Conservation (phyloP, 2,329 filamentous ascomycete species). For the Rutstroemia sp. region DNA sequence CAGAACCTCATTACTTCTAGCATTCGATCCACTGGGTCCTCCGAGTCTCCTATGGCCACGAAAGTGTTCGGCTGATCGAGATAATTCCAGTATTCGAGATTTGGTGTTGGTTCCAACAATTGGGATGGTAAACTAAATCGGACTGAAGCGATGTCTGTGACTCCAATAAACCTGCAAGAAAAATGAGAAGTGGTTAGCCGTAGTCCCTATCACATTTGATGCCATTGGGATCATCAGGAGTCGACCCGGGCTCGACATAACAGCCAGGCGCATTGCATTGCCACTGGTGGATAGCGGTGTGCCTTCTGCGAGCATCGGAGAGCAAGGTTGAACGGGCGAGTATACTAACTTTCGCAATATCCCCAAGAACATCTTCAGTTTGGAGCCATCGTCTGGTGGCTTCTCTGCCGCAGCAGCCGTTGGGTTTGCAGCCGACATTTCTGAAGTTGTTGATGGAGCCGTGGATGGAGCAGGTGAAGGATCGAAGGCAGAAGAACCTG, state of each 20-base stretch:
- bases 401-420: slow-evolving; percentile 38
- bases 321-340: not conserved
- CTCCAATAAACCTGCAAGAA: slow-evolving; percentile 75
- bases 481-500: slow-evolving; percentile 20
- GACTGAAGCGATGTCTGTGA: slow-evolving; percentile 89
- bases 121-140: slow-evolving; percentile 95
- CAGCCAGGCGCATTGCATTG: slow-evolving; percentile 5
- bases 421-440: slow-evolving; percentile 14
- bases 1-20: slow-evolving; percentile 91
- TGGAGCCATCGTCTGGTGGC: slow-evolving; percentile 70
- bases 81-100: slow-evolving; percentile 99
- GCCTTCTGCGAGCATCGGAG: not conserved
- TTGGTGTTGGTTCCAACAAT: slow-evolving; percentile 90
- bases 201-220: not conserved
- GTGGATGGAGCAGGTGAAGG: slow-evolving; percentile 22
- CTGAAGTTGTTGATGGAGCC: slow-evolving; percentile 21
- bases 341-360: slow-evolving; percentile 75
- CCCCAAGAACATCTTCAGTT: slow-evolving; percentile 79
- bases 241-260: not conserved
- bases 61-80: slow-evolving; percentile 93
- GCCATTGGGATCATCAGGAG: not conserved
- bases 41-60: slow-evolving; percentile 72
- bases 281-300: slow-evolving; percentile 15
- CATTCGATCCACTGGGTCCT: slow-evolving; percentile 89
- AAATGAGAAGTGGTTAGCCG: not conserved